Percentiles rank a stretch among this genome's conserved stretches.
Conservation (phyloP, 805 yeast species). For the Vanderwaltozyma verrucispora region DNA sequence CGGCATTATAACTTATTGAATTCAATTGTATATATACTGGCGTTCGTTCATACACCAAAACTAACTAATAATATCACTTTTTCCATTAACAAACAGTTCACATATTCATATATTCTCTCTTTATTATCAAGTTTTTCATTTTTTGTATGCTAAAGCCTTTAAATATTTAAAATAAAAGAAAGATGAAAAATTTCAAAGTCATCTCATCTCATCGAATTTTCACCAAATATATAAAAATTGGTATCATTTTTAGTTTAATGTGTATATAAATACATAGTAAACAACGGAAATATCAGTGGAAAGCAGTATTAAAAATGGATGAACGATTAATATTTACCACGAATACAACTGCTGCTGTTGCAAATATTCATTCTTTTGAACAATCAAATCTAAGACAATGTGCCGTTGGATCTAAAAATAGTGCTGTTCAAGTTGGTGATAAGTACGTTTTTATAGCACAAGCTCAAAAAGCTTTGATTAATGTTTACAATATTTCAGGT, state of each 20-base stretch:
- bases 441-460: slow-evolving; percentile 55
- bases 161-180: not conserved
- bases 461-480: slow-evolving; percentile 60
- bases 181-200: slow-evolving; percentile 5
- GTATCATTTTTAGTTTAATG: too few species aligned
- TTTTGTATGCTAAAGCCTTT: not conserved
- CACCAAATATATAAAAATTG: not conserved
- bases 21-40: too few species aligned
- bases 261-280: too few species aligned
- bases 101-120: too few species aligned
- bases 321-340: slow-evolving; percentile 27
- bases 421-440: slow-evolving; percentile 45
- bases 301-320: slow-evolving; percentile 3
- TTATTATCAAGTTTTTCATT: too few species aligned
- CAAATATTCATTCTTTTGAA: slow-evolving; percentile 22
- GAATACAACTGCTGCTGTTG: slow-evolving; percentile 19
- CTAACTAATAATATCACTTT: too few species aligned
- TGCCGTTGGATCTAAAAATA: slow-evolving; percentile 38
- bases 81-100: too few species aligned
- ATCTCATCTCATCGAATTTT: slow-evolving; percentile 16
- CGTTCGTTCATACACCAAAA: too few species aligned
- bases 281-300: too few species aligned
- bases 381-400: slow-evolving; percentile 26
- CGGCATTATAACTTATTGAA: slow-evolving; percentile 83
- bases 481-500: slow-evolving; percentile 48